A percentile compares a stretch with the other conserved stretches of the same genome.
Conservation (phyloP, 2,329 filamentous ascomycete species). For the Monilinia fructigena region DNA sequence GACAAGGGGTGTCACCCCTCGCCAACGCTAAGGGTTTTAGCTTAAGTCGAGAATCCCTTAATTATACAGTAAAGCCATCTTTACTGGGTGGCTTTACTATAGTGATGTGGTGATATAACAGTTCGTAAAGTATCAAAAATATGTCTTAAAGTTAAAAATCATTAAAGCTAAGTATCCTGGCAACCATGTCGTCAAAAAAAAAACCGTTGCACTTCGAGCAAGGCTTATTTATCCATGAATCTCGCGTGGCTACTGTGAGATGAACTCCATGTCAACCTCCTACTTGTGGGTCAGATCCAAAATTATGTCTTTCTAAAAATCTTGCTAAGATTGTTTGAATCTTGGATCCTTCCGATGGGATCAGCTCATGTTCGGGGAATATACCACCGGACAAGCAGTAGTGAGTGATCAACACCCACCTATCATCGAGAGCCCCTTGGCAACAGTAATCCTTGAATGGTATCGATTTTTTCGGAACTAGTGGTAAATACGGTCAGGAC, state of each 20-base stretch:
- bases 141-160: background rate
- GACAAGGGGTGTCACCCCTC: too few species aligned
- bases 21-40: too few species aligned
- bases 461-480: slow-evolving; percentile 12
- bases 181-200: slow-evolving; percentile 5
- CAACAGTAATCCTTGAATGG: slow-evolving; percentile 12
- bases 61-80: too few species aligned
- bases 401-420: slow-evolving; percentile 2
- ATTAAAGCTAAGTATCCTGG: background rate
- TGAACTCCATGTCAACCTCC: slow-evolving; percentile 3
- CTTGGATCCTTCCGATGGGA: slow-evolving; percentile 11
- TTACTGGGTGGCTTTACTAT: too few species aligned
- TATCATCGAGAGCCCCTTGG: slow-evolving; percentile 5
- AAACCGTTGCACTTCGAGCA: slow-evolving; percentile 22
- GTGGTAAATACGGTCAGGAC: background rate
- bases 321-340: slow-evolving; percentile 7
- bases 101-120: too few species aligned
- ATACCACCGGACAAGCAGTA: background rate
- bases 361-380: slow-evolving; percentile 19
- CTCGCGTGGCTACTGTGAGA: slow-evolving; percentile 18
- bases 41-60: too few species aligned
- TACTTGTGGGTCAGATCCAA: background rate
- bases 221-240: slow-evolving; percentile 21
- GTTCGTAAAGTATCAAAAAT: too few species aligned
- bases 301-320: background rate